Percentiles rank a stretch among this genome's conserved stretches.
phyloP scores from a whole-genome alignment of 345 rosid genomes.

The Citrus trifoliata region DNA sequence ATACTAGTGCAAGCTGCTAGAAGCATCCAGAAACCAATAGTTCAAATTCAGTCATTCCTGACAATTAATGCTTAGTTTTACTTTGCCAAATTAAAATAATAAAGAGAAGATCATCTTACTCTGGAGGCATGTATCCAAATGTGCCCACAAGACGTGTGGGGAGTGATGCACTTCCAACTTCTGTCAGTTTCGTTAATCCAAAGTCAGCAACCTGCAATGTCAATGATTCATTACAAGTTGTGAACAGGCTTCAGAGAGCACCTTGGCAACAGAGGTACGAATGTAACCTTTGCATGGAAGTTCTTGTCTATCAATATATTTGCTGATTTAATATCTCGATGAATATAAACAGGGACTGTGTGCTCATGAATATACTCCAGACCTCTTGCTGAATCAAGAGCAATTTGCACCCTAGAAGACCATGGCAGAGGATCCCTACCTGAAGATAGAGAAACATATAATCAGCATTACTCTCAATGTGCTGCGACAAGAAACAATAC shows the following conservation, averaged over 20 bases:
- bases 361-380: slow-evolving; percentile 98
- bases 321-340: slow-evolving; percentile 93
- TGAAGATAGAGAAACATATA: slow-evolving; percentile 27
- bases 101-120: slow-evolving; percentile 44
- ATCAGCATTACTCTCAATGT: slow-evolving; percentile 5
- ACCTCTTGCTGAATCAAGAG: slow-evolving; percentile 98
- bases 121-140: slow-evolving; percentile 99
- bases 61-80: background rate
- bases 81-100: background rate
- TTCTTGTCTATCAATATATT: slow-evolving; percentile 90
- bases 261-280: background rate
- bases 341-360: slow-evolving; percentile 96
- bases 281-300: slow-evolving; percentile 74
- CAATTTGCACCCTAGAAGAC: slow-evolving; percentile 88
- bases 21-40: background rate
- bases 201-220: slow-evolving; percentile 86
- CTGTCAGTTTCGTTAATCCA: slow-evolving; percentile 84
- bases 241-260: slow-evolving; percentile 6
- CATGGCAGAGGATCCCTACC: slow-evolving; percentile 78
- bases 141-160: slow-evolving; percentile 88
- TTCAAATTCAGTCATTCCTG: background rate
- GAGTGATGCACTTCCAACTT: slow-evolving; percentile 68
- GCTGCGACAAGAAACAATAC: background rate
- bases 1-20: background rate
- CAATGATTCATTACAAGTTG: slow-evolving; percentile 3